Evolutionary conservation across 768 basidiomycete genomes (phyloP), one percentile per base, ranked within the genome.

Genomic region (Psilocybe azurescens): DNA sequence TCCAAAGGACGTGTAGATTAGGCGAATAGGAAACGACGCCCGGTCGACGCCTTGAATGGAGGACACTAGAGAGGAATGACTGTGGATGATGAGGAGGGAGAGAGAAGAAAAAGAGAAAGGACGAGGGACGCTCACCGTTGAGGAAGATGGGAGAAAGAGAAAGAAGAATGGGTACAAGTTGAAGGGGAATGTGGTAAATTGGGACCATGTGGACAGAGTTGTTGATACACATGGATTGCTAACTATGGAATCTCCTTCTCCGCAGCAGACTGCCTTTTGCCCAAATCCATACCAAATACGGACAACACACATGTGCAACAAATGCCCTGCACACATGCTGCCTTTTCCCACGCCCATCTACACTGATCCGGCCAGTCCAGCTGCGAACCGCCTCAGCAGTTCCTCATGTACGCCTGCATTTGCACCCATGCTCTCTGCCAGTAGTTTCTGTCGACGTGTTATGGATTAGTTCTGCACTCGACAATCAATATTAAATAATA

Each of bases 11-110:
- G 46, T 39, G n/a, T 18, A 16, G 14, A 44, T n/a, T 55, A 60
- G 46, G 50, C 53, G 65, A 69, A 63, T 58, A 59, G 63, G 68
- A 61, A 63, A 64, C 65, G 66, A 65, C 67, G 69, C 69, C 69
- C 70, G 66, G 67, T 58, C 65, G 70, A 68, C 70, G 70, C 59
- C 54, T 49, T 33, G 36, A n/a, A 44, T 59, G 50, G 57, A 52
- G 63, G 53, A 58, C 54, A 53, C 29, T 57, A 58, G 54, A 56
- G 59, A 56, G 44, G 58, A 62, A 68, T 38, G 64, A 67, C 65
- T 66, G 69, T 56, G 70, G 60, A 57, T 61, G 67, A 61, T 58
- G 20, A 16, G 18, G 67, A 48, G 61, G 66, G 69, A 62, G 70
- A 66, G 68, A 69, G 70, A 67, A 68, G 72, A 68, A 67, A 57